Base-by-base conservation (phyloP, 2,329 filamentous ascomycete genomes). In the Drechslerella dactyloides region DNA sequence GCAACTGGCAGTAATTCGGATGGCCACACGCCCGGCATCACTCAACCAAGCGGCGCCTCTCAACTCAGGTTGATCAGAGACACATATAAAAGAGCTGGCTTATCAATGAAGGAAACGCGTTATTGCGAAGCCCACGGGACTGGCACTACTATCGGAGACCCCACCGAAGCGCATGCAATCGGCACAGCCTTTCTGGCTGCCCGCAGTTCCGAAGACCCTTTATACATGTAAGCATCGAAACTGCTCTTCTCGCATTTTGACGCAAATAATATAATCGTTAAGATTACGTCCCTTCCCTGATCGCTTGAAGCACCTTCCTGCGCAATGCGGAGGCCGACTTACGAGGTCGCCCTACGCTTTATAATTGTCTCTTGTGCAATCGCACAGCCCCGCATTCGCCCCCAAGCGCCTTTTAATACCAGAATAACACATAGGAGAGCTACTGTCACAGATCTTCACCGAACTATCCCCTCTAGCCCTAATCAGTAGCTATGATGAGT, bases 51-150 rank as follows among this genome's bases (percentile, higher is more conserved):
- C 59, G 76, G 78, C 0, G 65, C 76, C 1, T 81, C 83, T 0
- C 84, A 86, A 74, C 78, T 80, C 0, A 63, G 62, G n/a, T 19
- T 85, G 57, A 87, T 85, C 57, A 77, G 77, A 46, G 76, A 78
- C 3, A 82, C 82, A 0, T 86, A 85, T 74, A 63, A 75, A 5
- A 78, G 76, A 3, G 78, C 83, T 0, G 84, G 56, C 1, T 13
- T 68, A 4, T 56, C 56, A 1, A 60, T 68, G 50, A 30, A 68
- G 24, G 48, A 37, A 6, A 61, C 56, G 1, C 37, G 37, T 13
- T 74, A 85, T 60, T 82, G 86, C 50, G 85, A 86, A 74, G 85
- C 84, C 35, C 85, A 85, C 73, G 86, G 86, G 1, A 88, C 85
- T 0, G 86, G 86, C 2, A 88, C 86, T 0, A 81, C 83, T 37